Base-by-base conservation (phyloP, 371 early-diverging fungal genomes). In the Saksenaea oblongispora region DNA sequence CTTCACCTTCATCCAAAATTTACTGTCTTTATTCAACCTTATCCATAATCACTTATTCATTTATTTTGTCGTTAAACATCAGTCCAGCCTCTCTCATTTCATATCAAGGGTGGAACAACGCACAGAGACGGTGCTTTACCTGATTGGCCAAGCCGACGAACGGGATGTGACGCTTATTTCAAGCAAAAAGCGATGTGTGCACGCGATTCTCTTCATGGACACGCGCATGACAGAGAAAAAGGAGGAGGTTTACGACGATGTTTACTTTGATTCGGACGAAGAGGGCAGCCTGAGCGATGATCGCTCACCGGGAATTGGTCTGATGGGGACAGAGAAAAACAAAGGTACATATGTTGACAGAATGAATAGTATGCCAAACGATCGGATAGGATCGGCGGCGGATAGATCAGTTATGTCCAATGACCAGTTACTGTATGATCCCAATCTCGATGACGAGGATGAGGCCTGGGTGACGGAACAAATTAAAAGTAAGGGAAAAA, bases 361-460 rank as follows among this genome's bases (percentile, higher is more conserved):
- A 51, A 15, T 5, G 28, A 60, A 14, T 5, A 42, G 24, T 31
- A 5, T 24, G 22, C 22, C 41, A 14, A 22, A 17, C 34, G 36
- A 27, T 28, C 31, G 64, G 66, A 10, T 10, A 72, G 64, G 66
- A 10, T 10, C 72, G 24, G 63, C 62, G 69, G 62, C 68, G 60
- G 61, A 63, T 11, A 62, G 73, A 56, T 61, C 61, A 47, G 61
- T 80, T 9, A 57, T 74, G 27, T 80, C 73, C 17, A 70, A 87
- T 54, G 84, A 79, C 31, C 85, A 87, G 5, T 67, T 87, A 26
- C 28, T 87, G 1, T 87, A 87, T 51, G 85, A 87, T 62, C 87
- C 87, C 3, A 79, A 77, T 13, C 58, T 76, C 27, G 87, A 87
- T 36, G 86, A 85, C 37, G 59, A 67, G 35, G 86, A 87, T 58